A percentile compares a stretch with the other conserved stretches of the same genome.
Conservation (phyloP, 2,329 filamentous ascomycete genomes). For the Pestalotiopsis sp. region DNA sequence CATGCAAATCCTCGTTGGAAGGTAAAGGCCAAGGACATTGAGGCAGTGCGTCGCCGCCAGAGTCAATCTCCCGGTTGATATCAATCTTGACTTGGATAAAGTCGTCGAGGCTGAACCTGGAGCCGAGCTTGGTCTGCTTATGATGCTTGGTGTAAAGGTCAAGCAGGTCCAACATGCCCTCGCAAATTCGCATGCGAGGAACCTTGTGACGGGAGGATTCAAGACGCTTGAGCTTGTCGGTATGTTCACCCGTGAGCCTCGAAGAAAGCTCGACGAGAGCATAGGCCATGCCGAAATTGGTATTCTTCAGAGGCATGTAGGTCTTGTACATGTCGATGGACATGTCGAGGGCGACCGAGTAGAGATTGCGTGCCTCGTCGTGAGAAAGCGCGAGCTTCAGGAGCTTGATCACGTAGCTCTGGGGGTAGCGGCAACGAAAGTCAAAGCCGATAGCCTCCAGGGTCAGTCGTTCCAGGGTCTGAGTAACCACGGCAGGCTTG, state of each 20-base stretch:
- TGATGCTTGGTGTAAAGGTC: slow-evolving; percentile 90
- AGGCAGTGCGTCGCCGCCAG: slow-evolving; percentile 27
- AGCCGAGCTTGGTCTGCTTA: slow-evolving; percentile 73
- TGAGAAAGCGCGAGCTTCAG: slow-evolving; percentile 56
- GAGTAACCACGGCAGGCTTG: slow-evolving; percentile 74
- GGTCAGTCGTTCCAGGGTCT: slow-evolving; percentile 88
- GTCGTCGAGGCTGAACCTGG: slow-evolving; percentile 70
- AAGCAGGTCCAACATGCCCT: slow-evolving; percentile 87
- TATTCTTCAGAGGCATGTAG: slow-evolving; percentile 88
- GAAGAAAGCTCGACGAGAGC: slow-evolving; percentile 81
- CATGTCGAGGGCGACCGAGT: slow-evolving; percentile 76
- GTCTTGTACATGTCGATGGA: slow-evolving; percentile 91
- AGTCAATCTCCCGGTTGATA: slow-evolving; percentile 80
- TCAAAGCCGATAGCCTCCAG: slow-evolving; percentile 93
- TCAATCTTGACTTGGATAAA: slow-evolving; percentile 88
- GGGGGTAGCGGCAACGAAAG: slow-evolving; percentile 86
- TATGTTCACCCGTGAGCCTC: slow-evolving; percentile 61
- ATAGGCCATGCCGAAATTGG: slow-evolving; percentile 81
- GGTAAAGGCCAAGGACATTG: slow-evolving; percentile 14
- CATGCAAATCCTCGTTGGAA: slow-evolving; percentile 36
- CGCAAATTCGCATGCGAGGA: slow-evolving; percentile 55
- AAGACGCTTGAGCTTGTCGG: slow-evolving; percentile 53
- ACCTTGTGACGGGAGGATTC: slow-evolving; percentile 50
- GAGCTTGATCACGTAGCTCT: slow-evolving; percentile 83
- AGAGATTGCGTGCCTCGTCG: slow-evolving; percentile 58